Percentiles rank a stretch among this genome's conserved stretches.
These are phyloP conservation scores for Sarocladium oryzae DNA, from an alignment of 2,329 filamentous ascomycete genomes.

Conservation along the genomic window DNA sequence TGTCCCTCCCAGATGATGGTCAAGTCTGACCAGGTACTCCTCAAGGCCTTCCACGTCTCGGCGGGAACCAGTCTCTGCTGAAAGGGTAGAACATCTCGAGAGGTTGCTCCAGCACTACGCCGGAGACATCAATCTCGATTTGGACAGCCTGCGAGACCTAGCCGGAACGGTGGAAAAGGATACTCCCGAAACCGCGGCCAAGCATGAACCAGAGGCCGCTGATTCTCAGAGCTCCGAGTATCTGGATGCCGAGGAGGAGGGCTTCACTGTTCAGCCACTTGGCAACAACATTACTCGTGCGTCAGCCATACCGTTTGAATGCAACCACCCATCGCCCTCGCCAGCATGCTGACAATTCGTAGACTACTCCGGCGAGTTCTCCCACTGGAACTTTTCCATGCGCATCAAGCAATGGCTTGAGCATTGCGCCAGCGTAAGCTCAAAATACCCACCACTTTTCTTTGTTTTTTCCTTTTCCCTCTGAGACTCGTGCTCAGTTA, in stretches of 20 bases:
- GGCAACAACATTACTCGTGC: constrained; percentile 35
- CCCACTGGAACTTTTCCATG: constrained; percentile 48
- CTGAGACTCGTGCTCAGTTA: no score
- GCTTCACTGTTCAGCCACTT: constrained; percentile 33
- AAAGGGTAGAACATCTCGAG: constrained; percentile 30
- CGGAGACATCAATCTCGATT: constrained; percentile 24
- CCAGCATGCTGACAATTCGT: constrained; percentile 1
- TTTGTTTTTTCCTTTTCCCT: no score
- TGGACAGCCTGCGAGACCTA: constrained; percentile 27
- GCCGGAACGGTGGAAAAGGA: constrained; percentile 35
- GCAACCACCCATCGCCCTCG: no score
- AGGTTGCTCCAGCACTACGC: constrained; percentile 40
- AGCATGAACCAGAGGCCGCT: constrained; percentile 13
- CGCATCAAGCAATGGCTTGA: constrained; percentile 44
- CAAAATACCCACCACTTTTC: no score
- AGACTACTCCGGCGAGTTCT: constrained; percentile 48
- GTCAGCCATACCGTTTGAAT: constrained; percentile 12
- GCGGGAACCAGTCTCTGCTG: background rate
- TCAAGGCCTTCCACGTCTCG: background rate
- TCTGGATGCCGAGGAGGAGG: constrained; percentile 26
- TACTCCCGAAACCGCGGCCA: constrained; percentile 16
- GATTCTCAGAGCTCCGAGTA: constrained; percentile 10
- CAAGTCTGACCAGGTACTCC: background rate
- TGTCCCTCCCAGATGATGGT: no score
- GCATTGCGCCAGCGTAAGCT: constrained; percentile 21